Evolutionary conservation across 2,329 filamentous ascomycete species (phyloP), one percentile per base, ranked within the genome.

Genomic region (Microcyclospora tardicrescens): DNA sequence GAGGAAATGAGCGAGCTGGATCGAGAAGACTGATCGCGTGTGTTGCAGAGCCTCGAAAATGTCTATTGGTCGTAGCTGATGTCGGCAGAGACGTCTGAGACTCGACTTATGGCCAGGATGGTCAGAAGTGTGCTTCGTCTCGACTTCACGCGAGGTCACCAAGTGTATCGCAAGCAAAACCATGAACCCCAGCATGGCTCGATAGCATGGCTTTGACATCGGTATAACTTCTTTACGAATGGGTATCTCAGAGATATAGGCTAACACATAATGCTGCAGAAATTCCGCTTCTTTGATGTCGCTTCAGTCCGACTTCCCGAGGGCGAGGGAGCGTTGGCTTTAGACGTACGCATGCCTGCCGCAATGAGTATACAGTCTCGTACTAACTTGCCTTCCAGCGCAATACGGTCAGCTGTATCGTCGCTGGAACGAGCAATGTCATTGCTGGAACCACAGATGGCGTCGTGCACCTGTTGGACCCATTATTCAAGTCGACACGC

Each of bases 211-310:
- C 53, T 34, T 39, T 56, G 50, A 56, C 53, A 48, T 55, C 55
- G 50, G 55, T 57, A 48, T 34, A 44, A 11, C 19, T 24, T 13
- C 36, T 33, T 14, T 15, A 14, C n/a, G 33, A 41, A 4, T 36
- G 33, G 4, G 41, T n/a, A 32, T 32, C 30, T 32, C 12, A 32
- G 6, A 32, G 5, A 9, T 39, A 10, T 11, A 6, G n/a, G 27
- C 44, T 47, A 35, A 47, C 34, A 3, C 11, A 9, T 24, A 36
- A 48, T 94, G 89, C 96, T 91, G 89, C 95, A 95, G 82, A 80
- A 82, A 52, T 98, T 98, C 69, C 87, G 93, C 72, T 98, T 98
- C 79, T 96, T 98, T 75, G 85, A 95, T 65, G 85, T 93, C 61
- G 78, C 78, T 59, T 80, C 83, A 59, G 79, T 95, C 61, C 77